Base-by-base conservation (phyloP, 306 rosid genomes). In the Cucurbita ficifolia region DNA sequence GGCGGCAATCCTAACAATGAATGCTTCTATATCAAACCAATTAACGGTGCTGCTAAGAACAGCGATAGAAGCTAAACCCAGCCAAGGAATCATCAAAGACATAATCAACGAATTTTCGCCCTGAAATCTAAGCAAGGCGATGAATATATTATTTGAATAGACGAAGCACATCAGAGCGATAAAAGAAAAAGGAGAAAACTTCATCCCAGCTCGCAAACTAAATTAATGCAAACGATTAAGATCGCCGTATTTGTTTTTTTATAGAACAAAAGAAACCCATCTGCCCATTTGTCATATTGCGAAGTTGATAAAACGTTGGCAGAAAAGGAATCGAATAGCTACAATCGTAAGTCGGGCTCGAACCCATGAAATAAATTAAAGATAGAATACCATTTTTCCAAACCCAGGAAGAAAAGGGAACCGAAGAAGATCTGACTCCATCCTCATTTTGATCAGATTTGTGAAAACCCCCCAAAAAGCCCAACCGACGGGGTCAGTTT, bases 361-460 rank as follows among this genome's bases (percentile, higher is more conserved):
- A 29, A 43, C 74, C 74, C 58, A 24, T 24, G 13, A 49, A 49
- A 29, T 9, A 29, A 6, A 24, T 10, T n/a, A 13, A 16, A 49
- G 39, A 16, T 22, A 70, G 49, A 49, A 49, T 49, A 70, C 74
- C 74, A 49, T 49, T 48, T 50, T 70, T 51, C 57, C 54, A 1
- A 70, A 70, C 74, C 74, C 58, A 29, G 74, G 14, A 69, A 67
- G 72, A 7, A 48, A 48, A 69, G 57, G 74, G 38, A 69, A 69
- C 58, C 43, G 43, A 69, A 48, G 22, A n/a, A 69, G 74, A 69
- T 69, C 58, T 8, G 74, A 22, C 12, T 69, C 57, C 14, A 48
- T 69, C 57, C 57, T 49, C 74, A 46, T 43, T 61, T 4, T 49
- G n/a, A 14, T 62, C 74, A 29, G 74, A 29, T 24, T 70, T 70